Conservation (phyloP, 257 asterid species). For the Catharanthus roseus region DNA sequence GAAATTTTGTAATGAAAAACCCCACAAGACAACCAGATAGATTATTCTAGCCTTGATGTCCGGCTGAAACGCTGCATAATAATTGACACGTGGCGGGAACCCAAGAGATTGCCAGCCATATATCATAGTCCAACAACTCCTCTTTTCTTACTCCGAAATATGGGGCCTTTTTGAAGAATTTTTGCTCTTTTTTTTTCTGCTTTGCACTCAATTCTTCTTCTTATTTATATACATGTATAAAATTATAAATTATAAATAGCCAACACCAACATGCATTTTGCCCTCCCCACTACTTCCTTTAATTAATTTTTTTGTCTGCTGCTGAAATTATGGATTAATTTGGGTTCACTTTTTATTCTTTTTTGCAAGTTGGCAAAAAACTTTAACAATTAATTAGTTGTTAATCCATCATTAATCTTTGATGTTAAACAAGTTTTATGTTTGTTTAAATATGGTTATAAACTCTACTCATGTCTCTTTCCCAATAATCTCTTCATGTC, state of each 20-base stretch:
- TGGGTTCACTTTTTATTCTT: not conserved
- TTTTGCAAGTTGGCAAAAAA: not conserved
- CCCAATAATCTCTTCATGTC: not conserved
- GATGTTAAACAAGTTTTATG: not conserved
- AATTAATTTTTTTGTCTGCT: not conserved
- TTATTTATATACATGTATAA: too few relatives aligned
- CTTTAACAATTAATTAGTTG: not conserved
- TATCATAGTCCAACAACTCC: constrained; percentile 1
- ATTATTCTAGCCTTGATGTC: constrained; percentile 10
- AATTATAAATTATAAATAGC: not conserved
- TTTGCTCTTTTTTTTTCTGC: constrained; percentile 9
- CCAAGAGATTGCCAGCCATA: constrained; percentile 12
- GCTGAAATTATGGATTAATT: not conserved
- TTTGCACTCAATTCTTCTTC: not conserved
- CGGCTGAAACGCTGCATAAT: constrained; percentile 16
- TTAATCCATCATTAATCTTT: not conserved
- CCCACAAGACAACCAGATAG: constrained; percentile 5
- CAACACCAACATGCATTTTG: constrained; percentile 8
- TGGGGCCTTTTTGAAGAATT: constrained; percentile 18
- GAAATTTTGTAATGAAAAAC: not conserved
- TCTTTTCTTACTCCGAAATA: too few relatives aligned
- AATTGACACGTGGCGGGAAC: constrained; percentile 14
- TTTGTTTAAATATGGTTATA: not conserved
- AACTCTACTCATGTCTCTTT: not conserved
- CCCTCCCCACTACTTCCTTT: constrained; percentile 3